phyloP scores from a whole-genome alignment of 495 filamentous ascomycete species.

The Penicillium cinerascens region DNA sequence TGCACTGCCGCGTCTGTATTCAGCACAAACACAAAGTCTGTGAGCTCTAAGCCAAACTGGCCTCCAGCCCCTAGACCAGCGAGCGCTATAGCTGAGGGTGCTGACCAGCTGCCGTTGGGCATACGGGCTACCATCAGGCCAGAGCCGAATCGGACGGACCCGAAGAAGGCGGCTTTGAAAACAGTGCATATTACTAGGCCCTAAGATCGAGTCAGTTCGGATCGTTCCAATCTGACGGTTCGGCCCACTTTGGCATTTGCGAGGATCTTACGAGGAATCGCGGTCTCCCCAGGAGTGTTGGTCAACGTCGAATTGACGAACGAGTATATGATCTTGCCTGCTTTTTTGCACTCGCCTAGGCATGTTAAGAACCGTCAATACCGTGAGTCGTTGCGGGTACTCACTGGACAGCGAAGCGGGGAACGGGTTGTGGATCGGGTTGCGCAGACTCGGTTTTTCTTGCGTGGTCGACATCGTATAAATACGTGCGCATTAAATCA shows the following conservation, averaged over 20 bases:
- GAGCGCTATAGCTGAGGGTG: slow-evolving; percentile 82
- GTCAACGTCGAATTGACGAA: slow-evolving; percentile 16
- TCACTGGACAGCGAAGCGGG: slow-evolving; percentile 16
- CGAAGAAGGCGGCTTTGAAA: slow-evolving; percentile 85
- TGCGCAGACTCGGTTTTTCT: not conserved
- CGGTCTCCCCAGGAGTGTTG: not conserved
- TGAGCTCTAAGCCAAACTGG: slow-evolving; percentile 91
- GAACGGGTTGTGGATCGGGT: slow-evolving; percentile 18
- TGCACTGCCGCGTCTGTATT: slow-evolving; percentile 83
- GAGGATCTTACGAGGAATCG: slow-evolving; percentile 17
- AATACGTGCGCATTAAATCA: no score
- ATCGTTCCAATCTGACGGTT: not conserved
- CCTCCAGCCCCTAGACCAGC: slow-evolving; percentile 84
- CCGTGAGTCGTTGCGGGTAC: not conserved
- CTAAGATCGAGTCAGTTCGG: slow-evolving; percentile 38
- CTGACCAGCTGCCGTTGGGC: slow-evolving; percentile 83
- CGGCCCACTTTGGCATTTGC: slow-evolving; percentile 12
- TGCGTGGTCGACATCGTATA: no score
- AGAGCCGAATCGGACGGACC: slow-evolving; percentile 82
- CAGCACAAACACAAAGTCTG: slow-evolving; percentile 96
- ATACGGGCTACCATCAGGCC: slow-evolving; percentile 90
- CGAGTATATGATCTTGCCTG: slow-evolving; percentile 17
- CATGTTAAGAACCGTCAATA: not conserved
- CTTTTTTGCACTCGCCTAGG: slow-evolving; percentile 19
- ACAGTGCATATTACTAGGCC: slow-evolving; percentile 90